A percentile compares a stretch with the other conserved stretches of the same genome.
These are phyloP conservation scores for Yamadazyma tumulicola DNA, from an alignment of 805 yeast genomes.

Conservation along the genomic window DNA sequence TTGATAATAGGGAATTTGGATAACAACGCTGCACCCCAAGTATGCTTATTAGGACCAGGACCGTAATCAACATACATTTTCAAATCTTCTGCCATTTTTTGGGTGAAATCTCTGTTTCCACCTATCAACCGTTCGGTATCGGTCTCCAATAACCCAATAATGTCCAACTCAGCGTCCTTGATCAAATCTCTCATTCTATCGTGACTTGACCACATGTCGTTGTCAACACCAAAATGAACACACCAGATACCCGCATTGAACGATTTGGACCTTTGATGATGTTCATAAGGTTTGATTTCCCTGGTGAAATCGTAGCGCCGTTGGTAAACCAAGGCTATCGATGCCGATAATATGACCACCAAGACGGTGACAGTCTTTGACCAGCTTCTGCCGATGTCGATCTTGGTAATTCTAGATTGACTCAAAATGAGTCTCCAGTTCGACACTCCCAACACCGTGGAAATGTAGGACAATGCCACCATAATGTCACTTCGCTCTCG, in stretches of 20 bases:
- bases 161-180: constrained; percentile 83
- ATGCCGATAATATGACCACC: constrained; percentile 45
- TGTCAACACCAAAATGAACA: constrained; percentile 93
- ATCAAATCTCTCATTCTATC: constrained; percentile 82
- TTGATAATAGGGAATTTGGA: constrained; percentile 92
- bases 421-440: constrained; percentile 28
- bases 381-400: constrained; percentile 4
- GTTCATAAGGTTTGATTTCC: constrained; percentile 37
- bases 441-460: constrained; percentile 52
- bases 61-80: constrained; percentile 96
- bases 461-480: constrained; percentile 50
- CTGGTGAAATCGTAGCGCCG: constrained; percentile 23
- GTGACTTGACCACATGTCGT: constrained; percentile 97
- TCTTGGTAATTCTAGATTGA: constrained; percentile 19
- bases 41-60: constrained; percentile 96
- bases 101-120: constrained; percentile 94
- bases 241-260: constrained; percentile 98
- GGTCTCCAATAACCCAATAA: constrained; percentile 84
- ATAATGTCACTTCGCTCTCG: constrained; percentile 87
- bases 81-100: constrained; percentile 84
- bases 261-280: constrained; percentile 47
- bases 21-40: constrained; percentile 94
- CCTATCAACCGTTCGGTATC: constrained; percentile 92
- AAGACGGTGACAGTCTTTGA: constrained; percentile 16
- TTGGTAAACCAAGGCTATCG: constrained; percentile 56